phyloP scores from a whole-genome alignment of 345 rosid genomes.

The Salix arbutifolia region DNA sequence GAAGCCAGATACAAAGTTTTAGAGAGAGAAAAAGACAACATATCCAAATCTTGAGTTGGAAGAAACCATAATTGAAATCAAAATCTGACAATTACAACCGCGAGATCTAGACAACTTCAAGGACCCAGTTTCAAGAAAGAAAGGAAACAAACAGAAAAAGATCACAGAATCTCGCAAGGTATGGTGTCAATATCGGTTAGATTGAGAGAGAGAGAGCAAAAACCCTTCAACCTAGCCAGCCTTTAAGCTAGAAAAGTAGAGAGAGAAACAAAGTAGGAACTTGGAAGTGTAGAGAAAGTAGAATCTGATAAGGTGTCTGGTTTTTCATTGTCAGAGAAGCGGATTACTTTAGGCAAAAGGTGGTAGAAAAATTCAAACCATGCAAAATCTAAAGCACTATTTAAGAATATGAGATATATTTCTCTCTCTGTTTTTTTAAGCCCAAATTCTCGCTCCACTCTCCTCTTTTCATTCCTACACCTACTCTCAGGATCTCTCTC shows the following conservation, averaged over 20 bases:
- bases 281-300: background rate
- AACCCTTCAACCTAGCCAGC: conserved; percentile 27
- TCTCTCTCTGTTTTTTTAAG: conserved; percentile 16
- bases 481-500: conserved; percentile 22
- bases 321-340: conserved; percentile 43
- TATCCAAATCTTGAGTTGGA: background rate
- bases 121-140: background rate
- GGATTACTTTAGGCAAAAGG: background rate
- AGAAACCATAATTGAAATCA: conserved; percentile 22
- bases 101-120: conserved; percentile 18
- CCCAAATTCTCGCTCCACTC: conserved; percentile 49
- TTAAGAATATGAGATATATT: background rate
- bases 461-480: conserved; percentile 35
- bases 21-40: conserved; percentile 3
- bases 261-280: background rate
- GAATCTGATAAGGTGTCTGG: conserved; percentile 25
- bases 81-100: conserved; percentile 9
- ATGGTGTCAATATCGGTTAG: conserved; percentile 10
- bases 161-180: conserved; percentile 31
- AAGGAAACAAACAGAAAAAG: conserved; percentile 12
- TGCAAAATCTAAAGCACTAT: conserved; percentile 22
- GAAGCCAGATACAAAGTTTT: background rate
- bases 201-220: background rate
- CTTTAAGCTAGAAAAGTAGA: conserved; percentile 17
- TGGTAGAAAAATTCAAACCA: conserved; percentile 5